These are phyloP conservation scores for Citrus trifoliata DNA, from an alignment of 345 rosid genomes.

Conservation along the genomic window DNA sequence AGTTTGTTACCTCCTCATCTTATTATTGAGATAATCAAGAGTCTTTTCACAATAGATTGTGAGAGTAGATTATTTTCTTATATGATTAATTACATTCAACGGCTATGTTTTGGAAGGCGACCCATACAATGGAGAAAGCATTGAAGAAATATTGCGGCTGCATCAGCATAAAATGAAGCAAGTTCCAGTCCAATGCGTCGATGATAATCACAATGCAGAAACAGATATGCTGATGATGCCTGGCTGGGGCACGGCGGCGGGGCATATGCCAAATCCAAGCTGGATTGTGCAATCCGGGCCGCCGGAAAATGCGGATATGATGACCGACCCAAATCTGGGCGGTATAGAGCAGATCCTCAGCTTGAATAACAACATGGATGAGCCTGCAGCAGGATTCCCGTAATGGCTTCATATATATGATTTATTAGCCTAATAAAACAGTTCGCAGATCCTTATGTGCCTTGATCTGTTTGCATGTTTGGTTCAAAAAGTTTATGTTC, in stretches of 20 bases:
- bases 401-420: not conserved
- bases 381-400: not conserved
- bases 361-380: not conserved
- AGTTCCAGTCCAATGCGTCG: not conserved
- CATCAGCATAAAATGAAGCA: not conserved
- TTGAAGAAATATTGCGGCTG: constrained; percentile 3
- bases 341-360: constrained; percentile 11
- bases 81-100: not conserved
- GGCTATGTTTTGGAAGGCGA: constrained; percentile 6
- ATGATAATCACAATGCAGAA: not conserved
- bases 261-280: constrained; percentile 3
- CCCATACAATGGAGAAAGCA: constrained; percentile 1
- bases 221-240: not conserved
- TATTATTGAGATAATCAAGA: too few relatives aligned
- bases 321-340: not conserved
- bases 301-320: too few relatives aligned
- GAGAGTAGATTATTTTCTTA: too few relatives aligned
- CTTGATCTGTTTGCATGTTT: not conserved
- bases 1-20: too few relatives aligned
- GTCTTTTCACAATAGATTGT: too few relatives aligned
- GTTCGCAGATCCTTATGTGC: not conserved
- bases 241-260: constrained; percentile 3
- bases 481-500: not conserved
- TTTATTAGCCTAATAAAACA: too few relatives aligned
- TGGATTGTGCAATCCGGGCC: not conserved